phyloP scores from a whole-genome alignment of 768 basidiomycete genomes.

The Mycena galericulata region DNA sequence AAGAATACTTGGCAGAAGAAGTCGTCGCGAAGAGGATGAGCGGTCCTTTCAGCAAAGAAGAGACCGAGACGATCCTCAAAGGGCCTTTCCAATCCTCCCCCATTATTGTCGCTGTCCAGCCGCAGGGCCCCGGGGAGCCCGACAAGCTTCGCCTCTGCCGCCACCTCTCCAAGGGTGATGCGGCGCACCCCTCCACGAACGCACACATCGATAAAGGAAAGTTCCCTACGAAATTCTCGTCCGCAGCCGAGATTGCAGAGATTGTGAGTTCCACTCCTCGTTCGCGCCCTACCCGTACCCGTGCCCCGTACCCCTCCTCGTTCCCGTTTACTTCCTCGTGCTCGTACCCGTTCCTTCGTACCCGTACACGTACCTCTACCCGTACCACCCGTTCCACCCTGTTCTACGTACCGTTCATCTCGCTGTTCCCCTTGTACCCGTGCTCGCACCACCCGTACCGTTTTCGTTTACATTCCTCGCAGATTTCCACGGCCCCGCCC shows the following conservation, averaged over 20 bases:
- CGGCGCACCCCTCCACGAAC: slow-evolving; percentile 21
- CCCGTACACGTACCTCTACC: too few species aligned
- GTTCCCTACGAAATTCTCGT: slow-evolving; percentile 34
- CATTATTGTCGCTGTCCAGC: not conserved
- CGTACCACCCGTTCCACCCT: too few species aligned
- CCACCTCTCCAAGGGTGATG: slow-evolving; percentile 31
- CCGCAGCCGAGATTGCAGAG: slow-evolving; percentile 17
- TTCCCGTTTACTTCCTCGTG: too few species aligned
- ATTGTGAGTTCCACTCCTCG: slow-evolving; percentile 31
- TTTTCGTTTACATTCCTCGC: too few species aligned
- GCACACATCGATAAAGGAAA: slow-evolving; percentile 26
- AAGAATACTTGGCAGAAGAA: not conserved
- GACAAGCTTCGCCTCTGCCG: slow-evolving; percentile 26
- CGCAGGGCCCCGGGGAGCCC: not conserved
- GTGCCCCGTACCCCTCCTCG: too few species aligned
- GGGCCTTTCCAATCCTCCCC: slow-evolving; percentile 5
- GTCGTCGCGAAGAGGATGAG: not conserved
- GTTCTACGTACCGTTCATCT: too few species aligned
- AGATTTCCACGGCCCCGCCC: too few species aligned
- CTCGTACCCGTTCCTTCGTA: too few species aligned
- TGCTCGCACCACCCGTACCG: too few species aligned
- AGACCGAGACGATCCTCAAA: not conserved
- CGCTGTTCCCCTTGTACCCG: too few species aligned
- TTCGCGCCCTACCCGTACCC: too few species aligned
- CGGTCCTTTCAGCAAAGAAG: not conserved